phyloP scores from a whole-genome alignment of 1,284 basidiomycete species.

The Trametes versicolor region DNA sequence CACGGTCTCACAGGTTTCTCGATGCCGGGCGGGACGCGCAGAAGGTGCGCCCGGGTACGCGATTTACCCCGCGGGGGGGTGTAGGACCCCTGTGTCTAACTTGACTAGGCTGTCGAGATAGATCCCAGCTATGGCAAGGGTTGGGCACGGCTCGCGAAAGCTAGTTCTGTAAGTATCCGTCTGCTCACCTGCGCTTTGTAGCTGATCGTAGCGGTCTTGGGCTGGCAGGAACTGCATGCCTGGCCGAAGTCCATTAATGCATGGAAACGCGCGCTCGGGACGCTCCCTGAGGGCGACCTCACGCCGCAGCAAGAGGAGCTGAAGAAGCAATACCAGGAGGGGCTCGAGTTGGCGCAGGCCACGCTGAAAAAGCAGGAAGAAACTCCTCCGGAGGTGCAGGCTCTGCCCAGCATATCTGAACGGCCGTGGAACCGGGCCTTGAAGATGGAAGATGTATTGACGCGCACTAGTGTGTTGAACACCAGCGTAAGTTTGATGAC shows the following conservation, averaged over 20 bases:
- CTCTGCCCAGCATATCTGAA: constrained; percentile 15
- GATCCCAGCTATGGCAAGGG: constrained; percentile 50
- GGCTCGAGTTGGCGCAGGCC: constrained; percentile 28
- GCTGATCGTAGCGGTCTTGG: not conserved
- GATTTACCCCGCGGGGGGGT: not conserved
- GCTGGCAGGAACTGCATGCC: constrained; percentile 29
- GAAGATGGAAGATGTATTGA: constrained; percentile 31
- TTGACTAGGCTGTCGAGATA: constrained; percentile 44
- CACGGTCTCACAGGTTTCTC: constrained; percentile 29
- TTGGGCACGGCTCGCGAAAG: constrained; percentile 45
- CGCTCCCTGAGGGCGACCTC: constrained; percentile 35
- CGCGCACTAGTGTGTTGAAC: constrained; percentile 30
- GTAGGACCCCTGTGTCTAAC: not conserved
- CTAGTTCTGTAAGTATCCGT: constrained; percentile 39
- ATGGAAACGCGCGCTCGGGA: constrained; percentile 39
- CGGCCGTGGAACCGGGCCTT: constrained; percentile 29
- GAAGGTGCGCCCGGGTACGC: constrained; percentile 24
- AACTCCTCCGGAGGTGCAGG: constrained; percentile 3
- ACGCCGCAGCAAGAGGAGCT: constrained; percentile 39
- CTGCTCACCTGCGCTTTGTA: not conserved
- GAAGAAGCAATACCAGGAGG: constrained; percentile 41
- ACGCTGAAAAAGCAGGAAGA: constrained; percentile 13
- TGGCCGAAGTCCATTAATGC: constrained; percentile 31
- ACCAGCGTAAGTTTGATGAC: constrained; percentile 32
- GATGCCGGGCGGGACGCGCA: constrained; percentile 36